These are phyloP conservation scores for Fusarium hainanense DNA, from an alignment of 2,329 filamentous ascomycete species.

Conservation along the genomic window DNA sequence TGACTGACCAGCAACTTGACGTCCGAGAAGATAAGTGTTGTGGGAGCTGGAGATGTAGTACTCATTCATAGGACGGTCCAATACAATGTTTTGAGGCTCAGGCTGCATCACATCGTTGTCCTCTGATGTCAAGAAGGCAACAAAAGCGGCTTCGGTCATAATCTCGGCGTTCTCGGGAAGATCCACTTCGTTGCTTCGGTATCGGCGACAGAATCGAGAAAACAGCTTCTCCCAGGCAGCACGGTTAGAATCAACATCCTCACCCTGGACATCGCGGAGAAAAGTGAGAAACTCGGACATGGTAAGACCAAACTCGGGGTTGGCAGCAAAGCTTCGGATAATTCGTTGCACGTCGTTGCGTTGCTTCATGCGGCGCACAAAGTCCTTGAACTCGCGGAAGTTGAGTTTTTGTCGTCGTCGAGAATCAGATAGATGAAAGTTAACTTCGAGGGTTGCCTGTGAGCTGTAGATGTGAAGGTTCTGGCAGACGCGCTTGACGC, in stretches of 20 bases:
- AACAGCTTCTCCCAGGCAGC: slow-evolving; percentile 79
- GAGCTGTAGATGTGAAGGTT: slow-evolving; percentile 93
- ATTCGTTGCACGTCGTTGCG: slow-evolving; percentile 83
- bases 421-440: slow-evolving; percentile 80
- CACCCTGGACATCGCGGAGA: slow-evolving; percentile 76
- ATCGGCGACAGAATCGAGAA: slow-evolving; percentile 72
- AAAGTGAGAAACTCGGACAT: slow-evolving; percentile 80
- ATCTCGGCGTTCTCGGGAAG: slow-evolving; percentile 59
- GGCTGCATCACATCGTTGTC: slow-evolving; percentile 75
- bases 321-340: slow-evolving; percentile 70
- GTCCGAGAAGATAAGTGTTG: slow-evolving; percentile 94
- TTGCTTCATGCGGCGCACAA: slow-evolving; percentile 84
- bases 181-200: slow-evolving; percentile 60
- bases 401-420: slow-evolving; percentile 73
- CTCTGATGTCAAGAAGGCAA: slow-evolving; percentile 79
- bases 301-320: slow-evolving; percentile 73
- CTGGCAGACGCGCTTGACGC: slow-evolving; percentile 85
- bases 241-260: slow-evolving; percentile 76
- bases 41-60: slow-evolving; percentile 99
- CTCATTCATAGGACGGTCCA: slow-evolving; percentile 90
- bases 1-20: slow-evolving; percentile 88
- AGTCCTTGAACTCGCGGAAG: slow-evolving; percentile 84
- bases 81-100: slow-evolving; percentile 68
- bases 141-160: slow-evolving; percentile 84
- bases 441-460: slow-evolving; percentile 75